A percentile compares a stretch with the other conserved stretches of the same genome.
phyloP scores from a whole-genome alignment of 306 rosid genomes.

The Fagus crenata region DNA sequence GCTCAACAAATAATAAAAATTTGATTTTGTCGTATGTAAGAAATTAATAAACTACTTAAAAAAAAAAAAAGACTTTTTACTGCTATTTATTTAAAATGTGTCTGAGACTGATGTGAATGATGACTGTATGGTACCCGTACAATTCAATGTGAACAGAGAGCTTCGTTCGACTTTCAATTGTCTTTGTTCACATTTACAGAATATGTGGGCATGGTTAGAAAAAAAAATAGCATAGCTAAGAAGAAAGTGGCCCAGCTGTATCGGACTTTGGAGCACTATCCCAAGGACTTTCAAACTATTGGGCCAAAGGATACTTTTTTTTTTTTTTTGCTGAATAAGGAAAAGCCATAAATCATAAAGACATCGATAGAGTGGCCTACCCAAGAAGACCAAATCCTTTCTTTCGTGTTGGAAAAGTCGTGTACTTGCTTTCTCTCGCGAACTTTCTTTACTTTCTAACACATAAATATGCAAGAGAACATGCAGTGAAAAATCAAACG shows the following conservation, averaged over 20 bases:
- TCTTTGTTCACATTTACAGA: background rate
- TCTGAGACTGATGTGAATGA: no score
- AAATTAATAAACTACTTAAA: no score
- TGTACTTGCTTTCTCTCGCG: slow-evolving; percentile 35
- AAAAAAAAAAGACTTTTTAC: no score
- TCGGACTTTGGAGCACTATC: slow-evolving; percentile 27
- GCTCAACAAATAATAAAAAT: no score
- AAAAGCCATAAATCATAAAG: slow-evolving; percentile 11
- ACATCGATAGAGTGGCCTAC: slow-evolving; percentile 39
- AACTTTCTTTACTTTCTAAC: slow-evolving; percentile 24
- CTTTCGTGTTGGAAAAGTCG: slow-evolving; percentile 32
- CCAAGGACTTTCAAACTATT: slow-evolving; percentile 44
- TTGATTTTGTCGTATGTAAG: no score
- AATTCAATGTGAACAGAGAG: no score
- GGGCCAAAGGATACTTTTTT: slow-evolving; percentile 16
- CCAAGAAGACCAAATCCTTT: slow-evolving; percentile 42
- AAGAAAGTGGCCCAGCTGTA: slow-evolving; percentile 45
- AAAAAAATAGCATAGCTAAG: slow-evolving; percentile 6
- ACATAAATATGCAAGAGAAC: slow-evolving; percentile 15
- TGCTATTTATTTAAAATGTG: no score
- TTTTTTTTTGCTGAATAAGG: background rate
- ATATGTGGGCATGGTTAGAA: background rate
- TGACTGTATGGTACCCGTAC: no score
- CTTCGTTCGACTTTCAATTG: background rate
- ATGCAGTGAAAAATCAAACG: background rate